Base-by-base conservation (phyloP, 768 basidiomycete genomes). In the Amanita thiersii region DNA sequence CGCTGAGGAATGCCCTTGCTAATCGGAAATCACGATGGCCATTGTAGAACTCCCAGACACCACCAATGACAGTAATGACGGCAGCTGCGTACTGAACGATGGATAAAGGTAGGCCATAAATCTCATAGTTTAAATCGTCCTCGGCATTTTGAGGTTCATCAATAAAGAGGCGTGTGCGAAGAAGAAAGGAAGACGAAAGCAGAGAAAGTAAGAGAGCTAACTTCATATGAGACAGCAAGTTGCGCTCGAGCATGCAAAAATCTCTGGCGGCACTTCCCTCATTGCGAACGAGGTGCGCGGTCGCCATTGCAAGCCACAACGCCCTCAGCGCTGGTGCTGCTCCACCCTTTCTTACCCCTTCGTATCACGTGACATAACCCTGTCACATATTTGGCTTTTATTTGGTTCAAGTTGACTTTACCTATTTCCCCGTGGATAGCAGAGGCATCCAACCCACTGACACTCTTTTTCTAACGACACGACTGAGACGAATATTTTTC, bases 191-290 rank as follows among this genome's bases (percentile, higher is more conserved):
- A 20, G 78, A 73, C 2, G 77, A 75, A 2, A 85, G 58, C 1
- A 86, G 62, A 5, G 73, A 71, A 20, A 87, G 64, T 17, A 87
- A 60, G 7, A 84, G 61, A 4, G 75, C 79, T 19, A 86, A 68
- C 51, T 77, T 82, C 41, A 82, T 46, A 53, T 87, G 79, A 0
- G 82, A 71, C 23, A 87, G 64, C 37, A 84, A 62, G 50, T 87
- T 86, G 39, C 85, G 70, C 57, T 86, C 85, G 10, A 87, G 69
- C 82, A 86, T 84, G 58, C 75, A 80, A 47, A 75, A 84, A 55
- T 87, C 85, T 52, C 83, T 68, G n/a, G 81, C 80, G 4, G 65
- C 64, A 49, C 83, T 80, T 32, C 77, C 77, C 18, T 57, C 57
- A 48, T 77, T 74, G 24, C 17, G 11, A 14, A 43, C 20, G 11